These are phyloP conservation scores for Phytophthora capsici DNA, from an alignment of 352 stramenopile species.

Conservation along the genomic window DNA sequence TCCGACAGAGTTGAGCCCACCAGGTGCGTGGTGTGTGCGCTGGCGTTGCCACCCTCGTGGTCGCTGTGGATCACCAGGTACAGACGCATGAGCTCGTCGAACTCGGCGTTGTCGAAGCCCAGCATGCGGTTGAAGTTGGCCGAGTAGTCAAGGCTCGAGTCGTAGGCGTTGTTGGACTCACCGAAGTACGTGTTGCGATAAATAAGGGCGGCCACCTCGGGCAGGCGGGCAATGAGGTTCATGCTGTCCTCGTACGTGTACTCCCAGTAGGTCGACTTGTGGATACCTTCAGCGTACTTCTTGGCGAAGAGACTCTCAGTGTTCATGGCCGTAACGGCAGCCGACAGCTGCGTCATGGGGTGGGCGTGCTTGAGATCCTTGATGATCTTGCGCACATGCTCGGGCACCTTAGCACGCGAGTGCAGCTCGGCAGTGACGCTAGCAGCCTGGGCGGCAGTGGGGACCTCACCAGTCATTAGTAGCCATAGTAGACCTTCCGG, in stretches of 20 bases:
- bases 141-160: conserved; percentile 97
- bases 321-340: conserved; percentile 94
- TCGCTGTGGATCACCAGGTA: conserved; percentile 99
- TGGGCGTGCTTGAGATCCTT: conserved; percentile 97
- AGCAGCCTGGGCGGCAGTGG: conserved; percentile 96
- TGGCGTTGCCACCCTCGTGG: conserved; percentile 99
- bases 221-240: conserved; percentile 97
- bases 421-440: conserved; percentile 97
- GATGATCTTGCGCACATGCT: conserved; percentile 96
- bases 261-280: conserved; percentile 99
- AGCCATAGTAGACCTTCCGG: conserved; percentile 98
- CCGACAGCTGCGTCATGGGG: conserved; percentile 99
- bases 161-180: conserved; percentile 92
- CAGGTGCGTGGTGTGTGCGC: conserved; percentile 98
- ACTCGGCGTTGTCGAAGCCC: conserved; percentile 95
- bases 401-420: conserved; percentile 93
- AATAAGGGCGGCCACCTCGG: conserved; percentile 98
- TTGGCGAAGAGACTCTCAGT: conserved; percentile 97
- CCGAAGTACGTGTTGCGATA: conserved; percentile 99
- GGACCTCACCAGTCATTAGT: conserved; percentile 97
- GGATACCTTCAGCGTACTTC: conserved; percentile 96
- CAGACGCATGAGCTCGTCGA: conserved; percentile 99
- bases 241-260: conserved; percentile 98
- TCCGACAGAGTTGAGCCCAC: conserved; percentile 98
- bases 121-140: conserved; percentile 99